Percentiles rank a stretch among this genome's conserved stretches.
Evolutionary conservation across 768 basidiomycete genomes (phyloP).

Genomic region (Lactarius pseudohatsudake): DNA sequence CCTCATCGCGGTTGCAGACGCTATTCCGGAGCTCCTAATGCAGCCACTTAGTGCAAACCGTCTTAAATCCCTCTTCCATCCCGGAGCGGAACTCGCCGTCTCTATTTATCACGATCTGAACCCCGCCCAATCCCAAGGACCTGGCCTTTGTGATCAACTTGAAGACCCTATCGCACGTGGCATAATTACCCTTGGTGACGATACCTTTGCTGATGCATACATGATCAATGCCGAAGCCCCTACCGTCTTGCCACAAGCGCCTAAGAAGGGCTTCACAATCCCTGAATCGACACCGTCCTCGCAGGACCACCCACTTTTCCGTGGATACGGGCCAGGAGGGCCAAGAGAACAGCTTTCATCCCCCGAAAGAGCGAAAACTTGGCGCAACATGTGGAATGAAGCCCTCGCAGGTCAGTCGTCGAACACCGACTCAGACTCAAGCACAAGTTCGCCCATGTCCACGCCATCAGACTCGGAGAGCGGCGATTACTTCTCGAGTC

Average conservation of each 20-base stretch:
- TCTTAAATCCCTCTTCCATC: slow-evolving; percentile 18
- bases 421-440: background rate
- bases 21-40: slow-evolving; percentile 29
- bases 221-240: slow-evolving; percentile 26
- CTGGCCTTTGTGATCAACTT: slow-evolving; percentile 23
- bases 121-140: slow-evolving; percentile 14
- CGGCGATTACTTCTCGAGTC: background rate
- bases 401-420: slow-evolving; percentile 15
- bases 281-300: background rate
- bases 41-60: slow-evolving; percentile 25
- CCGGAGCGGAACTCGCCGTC: slow-evolving; percentile 23
- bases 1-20: slow-evolving; percentile 26
- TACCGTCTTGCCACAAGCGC: slow-evolving; percentile 1
- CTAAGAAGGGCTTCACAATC: slow-evolving; percentile 11
- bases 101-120: slow-evolving; percentile 25
- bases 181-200: slow-evolving; percentile 26
- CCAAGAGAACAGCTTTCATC: background rate
- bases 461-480: background rate
- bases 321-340: slow-evolving; percentile 13
- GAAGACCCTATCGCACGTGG: slow-evolving; percentile 24
- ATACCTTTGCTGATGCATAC: slow-evolving; percentile 21
- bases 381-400: slow-evolving; percentile 23
- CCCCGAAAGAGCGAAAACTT: background rate
- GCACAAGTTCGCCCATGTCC: background rate
- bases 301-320: slow-evolving; percentile 28